Percentiles rank a stretch among this genome's conserved stretches.
Conservation (phyloP, 179 eudicot genomes). For the Carnegiea gigantea region DNA sequence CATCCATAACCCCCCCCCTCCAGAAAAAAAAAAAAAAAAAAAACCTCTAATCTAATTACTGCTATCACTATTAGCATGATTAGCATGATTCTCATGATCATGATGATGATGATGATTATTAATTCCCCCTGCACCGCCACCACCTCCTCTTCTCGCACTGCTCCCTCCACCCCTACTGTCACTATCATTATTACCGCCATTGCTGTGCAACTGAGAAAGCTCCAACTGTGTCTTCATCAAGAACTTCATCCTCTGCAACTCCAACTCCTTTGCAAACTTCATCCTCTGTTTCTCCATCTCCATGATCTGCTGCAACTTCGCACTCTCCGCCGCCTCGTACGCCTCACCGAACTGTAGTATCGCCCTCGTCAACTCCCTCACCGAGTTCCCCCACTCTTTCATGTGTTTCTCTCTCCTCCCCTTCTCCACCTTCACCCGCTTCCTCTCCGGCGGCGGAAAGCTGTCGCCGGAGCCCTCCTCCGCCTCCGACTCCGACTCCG, state of each 20-base stretch:
- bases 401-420: background rate
- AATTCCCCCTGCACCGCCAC: background rate
- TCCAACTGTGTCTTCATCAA: background rate
- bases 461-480: background rate
- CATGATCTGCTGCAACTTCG: background rate
- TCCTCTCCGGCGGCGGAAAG: background rate
- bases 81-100: background rate
- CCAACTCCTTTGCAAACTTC: conserved; percentile 1
- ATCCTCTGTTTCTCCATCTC: conserved; percentile 3
- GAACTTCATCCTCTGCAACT: conserved; percentile 1
- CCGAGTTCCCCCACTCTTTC: background rate
- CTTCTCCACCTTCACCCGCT: background rate
- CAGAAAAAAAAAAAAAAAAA: too few species aligned
- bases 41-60: background rate
- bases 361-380: background rate
- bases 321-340: conserved; percentile 4
- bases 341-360: background rate
- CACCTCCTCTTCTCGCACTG: background rate
- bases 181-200: background rate
- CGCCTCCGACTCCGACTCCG: background rate
- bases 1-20: background rate
- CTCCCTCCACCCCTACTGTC: background rate
- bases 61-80: background rate
- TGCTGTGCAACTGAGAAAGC: background rate
- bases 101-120: background rate